Conservation (phyloP, 345 rosid genomes). For the Citrus cavaleriei region DNA sequence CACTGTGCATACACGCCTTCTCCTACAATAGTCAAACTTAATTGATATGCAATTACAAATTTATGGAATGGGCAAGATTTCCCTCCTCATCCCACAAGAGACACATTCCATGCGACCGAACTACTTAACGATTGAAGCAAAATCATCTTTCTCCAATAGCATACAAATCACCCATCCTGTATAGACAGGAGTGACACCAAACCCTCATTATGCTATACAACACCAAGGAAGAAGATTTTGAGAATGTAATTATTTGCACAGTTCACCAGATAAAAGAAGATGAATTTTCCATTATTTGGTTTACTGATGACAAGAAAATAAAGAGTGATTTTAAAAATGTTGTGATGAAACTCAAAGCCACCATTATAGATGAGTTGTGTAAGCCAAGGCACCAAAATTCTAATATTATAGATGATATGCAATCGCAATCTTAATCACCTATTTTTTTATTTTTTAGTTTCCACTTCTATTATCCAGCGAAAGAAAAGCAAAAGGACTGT, state of each 20-base stretch:
- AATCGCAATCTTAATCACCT: not conserved
- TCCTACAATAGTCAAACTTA: not conserved
- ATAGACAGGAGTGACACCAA: not conserved
- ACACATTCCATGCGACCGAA: not conserved
- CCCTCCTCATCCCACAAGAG: not conserved
- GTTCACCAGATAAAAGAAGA: not conserved
- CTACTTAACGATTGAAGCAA: not conserved
- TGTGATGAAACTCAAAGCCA: not conserved
- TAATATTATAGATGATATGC: not conserved
- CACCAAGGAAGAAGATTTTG: not conserved
- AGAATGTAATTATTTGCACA: not conserved
- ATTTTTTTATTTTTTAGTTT: not conserved
- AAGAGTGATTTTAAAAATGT: too few species aligned
- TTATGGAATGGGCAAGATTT: not conserved
- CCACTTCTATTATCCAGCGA: not conserved
- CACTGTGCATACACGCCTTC: too few species aligned
- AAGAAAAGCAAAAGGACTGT: not conserved
- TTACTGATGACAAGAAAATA: not conserved
- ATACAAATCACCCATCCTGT: not conserved
- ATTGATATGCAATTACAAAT: not conserved
- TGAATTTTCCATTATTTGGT: not conserved
- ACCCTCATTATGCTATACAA: not conserved
- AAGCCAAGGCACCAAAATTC: not conserved
- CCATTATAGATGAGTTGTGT: not conserved
- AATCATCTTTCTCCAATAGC: not conserved